Percentiles rank a stretch among this genome's conserved stretches.
These are phyloP conservation scores for Dictyostelium intermedium DNA, from an alignment of 78 protist species.

Conservation along the genomic window DNA sequence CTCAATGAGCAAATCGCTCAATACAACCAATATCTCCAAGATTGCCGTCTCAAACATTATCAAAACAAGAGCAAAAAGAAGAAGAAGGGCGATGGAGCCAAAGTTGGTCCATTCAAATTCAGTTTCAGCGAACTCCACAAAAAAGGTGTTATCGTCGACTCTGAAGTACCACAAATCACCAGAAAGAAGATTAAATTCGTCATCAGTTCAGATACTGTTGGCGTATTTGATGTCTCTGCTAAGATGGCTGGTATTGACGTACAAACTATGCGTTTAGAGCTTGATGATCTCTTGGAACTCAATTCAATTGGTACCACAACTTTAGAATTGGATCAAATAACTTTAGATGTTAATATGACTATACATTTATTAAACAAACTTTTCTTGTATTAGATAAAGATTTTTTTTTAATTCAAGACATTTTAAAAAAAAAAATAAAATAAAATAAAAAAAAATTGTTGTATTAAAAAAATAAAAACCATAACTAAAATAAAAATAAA, in stretches of 20 bases:
- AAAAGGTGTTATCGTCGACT: slow-evolving; percentile 84
- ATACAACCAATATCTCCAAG: slow-evolving; percentile 85
- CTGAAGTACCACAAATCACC: slow-evolving; percentile 77
- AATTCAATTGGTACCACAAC: slow-evolving; percentile 70
- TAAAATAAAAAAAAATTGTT: too few relatives aligned
- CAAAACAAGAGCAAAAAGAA: slow-evolving; percentile 81
- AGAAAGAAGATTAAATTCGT: slow-evolving; percentile 81
- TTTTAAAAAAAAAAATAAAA: too few relatives aligned
- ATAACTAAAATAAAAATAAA: too few relatives aligned
- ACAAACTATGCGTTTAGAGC: slow-evolving; percentile 78
- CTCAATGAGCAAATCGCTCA: slow-evolving; percentile 82
- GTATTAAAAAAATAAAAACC: too few relatives aligned
- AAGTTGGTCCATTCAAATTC: slow-evolving; percentile 88
- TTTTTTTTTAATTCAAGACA: too few relatives aligned
- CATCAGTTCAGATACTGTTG: slow-evolving; percentile 81
- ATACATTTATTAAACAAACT: slow-evolving; percentile 82
- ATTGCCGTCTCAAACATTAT: slow-evolving; percentile 85
- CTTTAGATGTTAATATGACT: slow-evolving; percentile 86
- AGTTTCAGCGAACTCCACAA: slow-evolving; percentile 67
- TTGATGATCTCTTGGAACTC: slow-evolving; percentile 83
- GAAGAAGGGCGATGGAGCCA: slow-evolving; percentile 82
- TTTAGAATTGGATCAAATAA: slow-evolving; percentile 81
- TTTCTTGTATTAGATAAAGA: slow-evolving; percentile 12
- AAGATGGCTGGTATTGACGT: slow-evolving; percentile 84
- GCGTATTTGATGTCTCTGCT: slow-evolving; percentile 87